These are phyloP conservation scores for Leccinum longicurvipes DNA, from an alignment of 768 basidiomycete species.

Conservation along the genomic window DNA sequence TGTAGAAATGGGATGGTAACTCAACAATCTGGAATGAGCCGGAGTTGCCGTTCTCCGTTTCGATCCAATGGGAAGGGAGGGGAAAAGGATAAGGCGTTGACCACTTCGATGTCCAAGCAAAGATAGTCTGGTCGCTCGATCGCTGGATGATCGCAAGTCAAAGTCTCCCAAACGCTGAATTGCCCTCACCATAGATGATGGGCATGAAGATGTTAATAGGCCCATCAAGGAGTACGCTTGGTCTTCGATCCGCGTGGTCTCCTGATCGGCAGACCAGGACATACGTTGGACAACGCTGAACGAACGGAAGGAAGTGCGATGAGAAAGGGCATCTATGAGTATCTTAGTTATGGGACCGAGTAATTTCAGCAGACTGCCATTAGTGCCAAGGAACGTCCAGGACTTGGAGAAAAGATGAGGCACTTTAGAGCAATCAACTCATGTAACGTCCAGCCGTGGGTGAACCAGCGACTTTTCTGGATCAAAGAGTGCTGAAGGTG, in stretches of 20 bases:
- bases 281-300: background rate
- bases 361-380: background rate
- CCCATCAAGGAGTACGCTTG: background rate
- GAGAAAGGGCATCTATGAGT: background rate
- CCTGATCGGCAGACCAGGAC: background rate
- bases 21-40: background rate
- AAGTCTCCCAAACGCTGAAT: background rate
- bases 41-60: background rate
- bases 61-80: background rate
- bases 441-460: background rate
- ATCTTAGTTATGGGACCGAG: background rate
- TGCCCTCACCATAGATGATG: background rate
- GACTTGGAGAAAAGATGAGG: background rate
- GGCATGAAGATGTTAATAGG: background rate
- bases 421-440: background rate
- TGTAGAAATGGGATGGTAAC: background rate
- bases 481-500: background rate
- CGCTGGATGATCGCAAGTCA: background rate
- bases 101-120: background rate
- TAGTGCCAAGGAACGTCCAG: background rate
- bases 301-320: background rate
- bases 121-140: background rate
- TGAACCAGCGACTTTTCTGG: background rate
- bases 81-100: background rate
- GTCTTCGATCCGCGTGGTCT: background rate